Evolutionary conservation across 2,329 filamentous ascomycete genomes (phyloP).

Genomic region (Diaporthe sp.): DNA sequence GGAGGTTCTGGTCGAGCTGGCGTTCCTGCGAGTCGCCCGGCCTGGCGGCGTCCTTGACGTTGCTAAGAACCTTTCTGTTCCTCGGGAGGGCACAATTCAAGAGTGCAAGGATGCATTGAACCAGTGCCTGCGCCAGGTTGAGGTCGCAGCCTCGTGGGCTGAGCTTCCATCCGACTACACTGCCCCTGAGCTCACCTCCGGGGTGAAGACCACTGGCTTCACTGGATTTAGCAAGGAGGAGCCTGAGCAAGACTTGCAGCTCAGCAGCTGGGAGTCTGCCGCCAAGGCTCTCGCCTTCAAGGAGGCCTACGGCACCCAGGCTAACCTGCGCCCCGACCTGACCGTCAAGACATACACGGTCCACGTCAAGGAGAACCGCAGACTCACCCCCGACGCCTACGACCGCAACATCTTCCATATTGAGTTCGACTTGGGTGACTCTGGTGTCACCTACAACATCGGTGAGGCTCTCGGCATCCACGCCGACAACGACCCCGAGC

Average conservation of each 20-base stretch:
- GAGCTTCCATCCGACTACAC: constrained; percentile 71
- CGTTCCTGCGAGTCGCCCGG: constrained; percentile 83
- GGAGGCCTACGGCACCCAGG: constrained; percentile 85
- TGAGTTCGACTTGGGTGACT: constrained; percentile 93
- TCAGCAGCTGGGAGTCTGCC: constrained; percentile 83
- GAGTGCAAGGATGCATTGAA: constrained; percentile 76
- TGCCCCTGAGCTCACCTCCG: constrained; percentile 64
- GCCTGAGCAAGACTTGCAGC: constrained; percentile 69
- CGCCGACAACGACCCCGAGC: constrained; percentile 85
- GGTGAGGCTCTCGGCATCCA: constrained; percentile 97
- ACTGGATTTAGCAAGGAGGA: constrained; percentile 81
- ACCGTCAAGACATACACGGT: constrained; percentile 87
- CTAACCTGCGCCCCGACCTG: constrained; percentile 84
- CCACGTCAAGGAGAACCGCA: constrained; percentile 93
- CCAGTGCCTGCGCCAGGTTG: constrained; percentile 76
- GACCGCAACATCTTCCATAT: constrained; percentile 99
- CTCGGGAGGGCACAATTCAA: constrained; percentile 62
- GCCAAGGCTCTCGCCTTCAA: constrained; percentile 94
- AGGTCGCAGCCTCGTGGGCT: constrained; percentile 84
- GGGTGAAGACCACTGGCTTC: constrained; percentile 85
- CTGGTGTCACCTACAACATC: constrained; percentile 95
- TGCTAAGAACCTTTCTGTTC: constrained; percentile 70
- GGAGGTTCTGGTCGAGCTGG: constrained; percentile 77
- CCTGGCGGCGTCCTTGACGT: constrained; percentile 72
- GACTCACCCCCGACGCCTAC: constrained; percentile 87